phyloP scores from a whole-genome alignment of 2,329 filamentous ascomycete species.

The Cyphellophora europaea region DNA sequence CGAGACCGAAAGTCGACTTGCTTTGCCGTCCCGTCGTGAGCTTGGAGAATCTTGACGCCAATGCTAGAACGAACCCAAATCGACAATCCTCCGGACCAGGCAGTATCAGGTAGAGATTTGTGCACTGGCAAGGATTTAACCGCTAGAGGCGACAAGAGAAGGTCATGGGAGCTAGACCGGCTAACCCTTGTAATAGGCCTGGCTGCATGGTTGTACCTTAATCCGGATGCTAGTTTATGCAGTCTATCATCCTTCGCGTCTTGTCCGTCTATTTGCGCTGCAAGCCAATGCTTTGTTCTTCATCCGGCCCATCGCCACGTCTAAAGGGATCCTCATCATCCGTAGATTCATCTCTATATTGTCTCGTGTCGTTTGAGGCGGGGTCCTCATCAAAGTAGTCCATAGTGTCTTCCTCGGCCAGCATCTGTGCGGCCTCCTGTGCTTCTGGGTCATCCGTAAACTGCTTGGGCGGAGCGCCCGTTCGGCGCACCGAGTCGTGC shows the following conservation, averaged over 20 bases:
- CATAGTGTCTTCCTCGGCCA: constrained; percentile 32
- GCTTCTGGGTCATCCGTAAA: constrained; percentile 29
- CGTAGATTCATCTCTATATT: constrained; percentile 44
- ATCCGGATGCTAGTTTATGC: background rate
- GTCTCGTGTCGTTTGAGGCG: constrained; percentile 23
- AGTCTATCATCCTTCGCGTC: background rate
- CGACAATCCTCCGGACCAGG: too few relatives aligned
- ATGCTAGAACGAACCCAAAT: too few relatives aligned
- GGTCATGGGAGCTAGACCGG: too few relatives aligned
- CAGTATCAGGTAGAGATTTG: too few relatives aligned
- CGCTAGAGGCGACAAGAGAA: too few relatives aligned
- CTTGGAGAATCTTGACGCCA: too few relatives aligned
- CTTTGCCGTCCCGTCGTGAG: too few relatives aligned
- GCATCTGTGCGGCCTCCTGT: constrained; percentile 28
- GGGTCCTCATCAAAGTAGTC: constrained; percentile 33
- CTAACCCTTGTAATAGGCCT: too few relatives aligned
- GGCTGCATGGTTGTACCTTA: too few relatives aligned
- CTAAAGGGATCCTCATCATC: constrained; percentile 41
- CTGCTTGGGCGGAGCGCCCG: constrained; percentile 12
- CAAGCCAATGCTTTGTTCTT: constrained; percentile 28
- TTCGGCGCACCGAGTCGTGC: constrained; percentile 24
- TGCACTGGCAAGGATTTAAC: too few relatives aligned
- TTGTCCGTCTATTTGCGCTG: constrained; percentile 18
- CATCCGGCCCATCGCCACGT: constrained; percentile 20
- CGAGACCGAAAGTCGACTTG: too few relatives aligned